Percentiles rank a stretch among this genome's conserved stretches.
Conservation (phyloP, 2,329 filamentous ascomycete genomes). For the Hortaea werneckii region DNA sequence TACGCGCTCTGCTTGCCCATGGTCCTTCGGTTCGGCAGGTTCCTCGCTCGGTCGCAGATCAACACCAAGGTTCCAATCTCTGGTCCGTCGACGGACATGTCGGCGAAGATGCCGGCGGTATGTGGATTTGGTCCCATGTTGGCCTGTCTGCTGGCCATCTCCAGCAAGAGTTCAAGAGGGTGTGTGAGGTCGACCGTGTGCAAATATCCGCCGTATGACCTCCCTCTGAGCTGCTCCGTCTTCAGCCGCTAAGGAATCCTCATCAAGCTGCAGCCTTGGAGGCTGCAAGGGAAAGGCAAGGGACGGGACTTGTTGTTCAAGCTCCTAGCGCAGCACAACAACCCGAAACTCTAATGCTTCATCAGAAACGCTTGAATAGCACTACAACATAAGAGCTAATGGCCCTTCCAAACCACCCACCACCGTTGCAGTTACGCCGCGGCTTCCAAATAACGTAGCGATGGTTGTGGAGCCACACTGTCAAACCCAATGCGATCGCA, state of each 20-base stretch:
- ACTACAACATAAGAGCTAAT: no score
- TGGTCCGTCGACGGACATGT: constrained; percentile 87
- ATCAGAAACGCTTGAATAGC: no score
- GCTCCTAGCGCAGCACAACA: background rate
- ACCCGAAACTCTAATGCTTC: background rate
- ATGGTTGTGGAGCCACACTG: no score
- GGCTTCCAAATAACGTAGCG: no score
- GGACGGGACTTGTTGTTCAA: background rate
- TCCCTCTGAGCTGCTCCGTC: no score
- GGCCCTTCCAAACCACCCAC: no score
- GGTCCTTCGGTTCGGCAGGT: constrained; percentile 88
- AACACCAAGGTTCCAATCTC: constrained; percentile 87
- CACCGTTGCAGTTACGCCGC: no score
- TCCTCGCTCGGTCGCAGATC: constrained; percentile 90
- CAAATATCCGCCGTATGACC: no score
- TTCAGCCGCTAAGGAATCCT: background rate
- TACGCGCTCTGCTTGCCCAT: constrained; percentile 99
- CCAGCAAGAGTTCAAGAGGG: background rate
- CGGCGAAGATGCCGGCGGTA: constrained; percentile 85
- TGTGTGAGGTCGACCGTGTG: background rate
- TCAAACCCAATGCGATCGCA: no score
- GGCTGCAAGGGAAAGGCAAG: background rate
- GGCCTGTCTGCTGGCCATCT: background rate
- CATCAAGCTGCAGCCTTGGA: background rate
- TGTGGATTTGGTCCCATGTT: constrained; percentile 45